Base-by-base conservation (phyloP, 148 eudicot genomes). In the Rheum nobile region DNA sequence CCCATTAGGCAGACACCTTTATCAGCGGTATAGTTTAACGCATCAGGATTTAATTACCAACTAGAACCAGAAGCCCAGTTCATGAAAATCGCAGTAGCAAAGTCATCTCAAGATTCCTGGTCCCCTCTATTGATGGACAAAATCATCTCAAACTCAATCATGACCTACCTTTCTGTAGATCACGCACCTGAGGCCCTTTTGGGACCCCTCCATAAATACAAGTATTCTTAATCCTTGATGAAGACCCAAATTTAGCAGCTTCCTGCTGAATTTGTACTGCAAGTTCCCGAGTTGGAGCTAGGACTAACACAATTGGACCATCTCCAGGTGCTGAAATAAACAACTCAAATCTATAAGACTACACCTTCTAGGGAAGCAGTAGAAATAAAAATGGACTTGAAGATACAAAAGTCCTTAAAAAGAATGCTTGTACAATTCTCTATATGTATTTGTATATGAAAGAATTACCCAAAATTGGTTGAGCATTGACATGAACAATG, bases 91-190 rank as follows among this genome's bases (percentile, higher is more conserved):
- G 89, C 90, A 84, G 90, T 86, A 89, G 88, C 86, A 84, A 90
- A 90, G 89, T 89, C 92, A 95, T 86, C 90, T 86, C 87, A 96
- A 86, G 86, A 84, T 84, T 80, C 78, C 83, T 75, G 80, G 87
- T 77, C 76, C 75, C 79, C 46, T 79, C 65, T 77, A 78, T 84
- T 78, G 82, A 79, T 81, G 79, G 77, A 84, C 85, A 87, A 91
- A 91, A 86, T 91, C 91, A 94, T 82, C 85, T 84, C 89, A 96
- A 90, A 91, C 90, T 81, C 86, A 88, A 86, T 83, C 97, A 83
- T 86, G 97, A 96, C 99, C 99, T 96, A 96, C 99, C 99, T 92
- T 96, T 96, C 91, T 96, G 97, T 35, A 96, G 94, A 89, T 96
- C 97, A 88, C 97, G 97, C 81, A 92, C 97, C 84, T 96, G 99